These are phyloP conservation scores for Jaltomata sinuosa DNA, from an alignment of 257 asterid species.

Conservation along the genomic window DNA sequence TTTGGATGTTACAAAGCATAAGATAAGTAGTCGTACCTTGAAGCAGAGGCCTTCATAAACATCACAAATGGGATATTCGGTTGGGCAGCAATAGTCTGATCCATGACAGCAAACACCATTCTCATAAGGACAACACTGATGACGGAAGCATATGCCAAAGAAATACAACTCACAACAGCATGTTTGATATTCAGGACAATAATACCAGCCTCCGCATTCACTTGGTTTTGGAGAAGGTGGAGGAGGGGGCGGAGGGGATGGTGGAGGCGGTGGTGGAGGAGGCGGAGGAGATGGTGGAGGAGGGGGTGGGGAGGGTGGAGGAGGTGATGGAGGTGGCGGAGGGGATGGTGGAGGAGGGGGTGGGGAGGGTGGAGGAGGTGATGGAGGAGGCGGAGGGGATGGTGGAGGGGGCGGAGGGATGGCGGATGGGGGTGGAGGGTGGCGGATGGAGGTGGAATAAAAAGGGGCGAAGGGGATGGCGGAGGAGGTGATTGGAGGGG, in stretches of 20 bases:
- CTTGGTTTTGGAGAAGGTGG: neutral
- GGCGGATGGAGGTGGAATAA: no score
- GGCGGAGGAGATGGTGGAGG: neutral
- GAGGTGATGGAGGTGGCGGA: neutral
- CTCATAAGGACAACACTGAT: conserved; percentile 5
- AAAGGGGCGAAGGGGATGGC: accelerated
- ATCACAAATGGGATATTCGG: conserved; percentile 23
- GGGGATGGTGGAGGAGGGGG: neutral
- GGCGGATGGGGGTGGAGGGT: neutral
- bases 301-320: neutral
- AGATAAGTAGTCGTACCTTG: neutral
- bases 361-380: neutral
- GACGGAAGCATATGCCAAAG: conserved; percentile 1
- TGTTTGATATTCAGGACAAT: conserved; percentile 14
- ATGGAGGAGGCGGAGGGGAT: neutral
- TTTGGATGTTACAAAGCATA: neutral
- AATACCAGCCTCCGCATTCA: conserved; percentile 7
- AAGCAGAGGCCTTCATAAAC: conserved; percentile 13
- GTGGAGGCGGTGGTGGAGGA: neutral
- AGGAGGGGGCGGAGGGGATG: neutral
- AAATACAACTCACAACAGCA: conserved; percentile 11
- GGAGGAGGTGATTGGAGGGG: neutral
- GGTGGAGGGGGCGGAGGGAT: neutral
- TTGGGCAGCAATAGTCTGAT: conserved; percentile 15
- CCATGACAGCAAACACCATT: conserved; percentile 17